Evolutionary conservation across 306 rosid species (phyloP).

Genomic region (Alnus glutinosa): DNA sequence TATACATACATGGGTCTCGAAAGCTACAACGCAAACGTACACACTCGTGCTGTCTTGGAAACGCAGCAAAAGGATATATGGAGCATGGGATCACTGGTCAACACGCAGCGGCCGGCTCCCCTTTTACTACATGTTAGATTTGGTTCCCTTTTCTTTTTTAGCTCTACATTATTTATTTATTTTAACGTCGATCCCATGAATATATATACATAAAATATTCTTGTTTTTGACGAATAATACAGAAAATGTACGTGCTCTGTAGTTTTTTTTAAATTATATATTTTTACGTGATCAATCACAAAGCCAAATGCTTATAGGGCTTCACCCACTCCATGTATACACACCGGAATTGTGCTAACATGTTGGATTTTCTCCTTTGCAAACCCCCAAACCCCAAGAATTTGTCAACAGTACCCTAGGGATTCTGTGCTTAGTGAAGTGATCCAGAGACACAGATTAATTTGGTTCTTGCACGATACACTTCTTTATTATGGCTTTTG

Average conservation of each 20-base stretch:
- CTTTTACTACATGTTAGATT: conserved; percentile 48
- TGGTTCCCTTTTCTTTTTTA: conserved; percentile 37
- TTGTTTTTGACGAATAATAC: not conserved
- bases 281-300: conserved; percentile 25
- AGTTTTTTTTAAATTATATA: too few relatives aligned
- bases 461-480: not conserved
- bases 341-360: conserved; percentile 43
- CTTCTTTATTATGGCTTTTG: not conserved
- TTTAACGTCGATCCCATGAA: not conserved
- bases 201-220: too few relatives aligned
- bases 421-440: conserved; percentile 14
- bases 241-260: not conserved
- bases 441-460: not conserved
- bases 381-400: conserved; percentile 25
- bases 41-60: conserved; percentile 87
- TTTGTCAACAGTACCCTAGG: not conserved
- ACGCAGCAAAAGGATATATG: conserved; percentile 28
- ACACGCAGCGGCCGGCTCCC: conserved; percentile 35
- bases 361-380: conserved; percentile 36
- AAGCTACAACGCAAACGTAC: conserved; percentile 36
- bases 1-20: conserved; percentile 24
- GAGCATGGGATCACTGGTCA: conserved; percentile 60
- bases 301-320: conserved; percentile 42
- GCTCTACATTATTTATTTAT: not conserved
- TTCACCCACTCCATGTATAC: conserved; percentile 48